Evolutionary conservation across 2,329 filamentous ascomycete genomes (phyloP).

Genomic region (Pseudocercospora crystallina): DNA sequence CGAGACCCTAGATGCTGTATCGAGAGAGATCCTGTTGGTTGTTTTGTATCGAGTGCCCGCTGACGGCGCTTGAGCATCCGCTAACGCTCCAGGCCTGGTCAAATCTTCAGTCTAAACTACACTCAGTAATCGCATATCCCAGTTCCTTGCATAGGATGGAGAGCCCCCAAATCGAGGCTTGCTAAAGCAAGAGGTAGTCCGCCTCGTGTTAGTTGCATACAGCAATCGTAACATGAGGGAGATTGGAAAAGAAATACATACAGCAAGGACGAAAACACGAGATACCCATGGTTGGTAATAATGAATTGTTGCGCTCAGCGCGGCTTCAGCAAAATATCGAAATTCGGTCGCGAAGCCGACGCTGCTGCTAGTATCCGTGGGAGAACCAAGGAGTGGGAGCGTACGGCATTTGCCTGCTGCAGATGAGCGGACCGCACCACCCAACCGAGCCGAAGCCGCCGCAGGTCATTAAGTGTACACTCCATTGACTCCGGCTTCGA

Average conservation of each 20-base stretch:
- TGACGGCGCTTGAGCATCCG: no score
- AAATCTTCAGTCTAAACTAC: conserved; percentile 1
- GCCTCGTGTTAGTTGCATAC: conserved; percentile 3
- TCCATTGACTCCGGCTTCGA: not conserved
- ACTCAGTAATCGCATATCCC: conserved; percentile 5
- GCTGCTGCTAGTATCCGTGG: not conserved
- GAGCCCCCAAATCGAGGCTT: no score
- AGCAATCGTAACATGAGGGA: not conserved
- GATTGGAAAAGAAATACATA: not conserved
- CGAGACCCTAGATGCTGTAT: not conserved
- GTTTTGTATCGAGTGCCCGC: not conserved
- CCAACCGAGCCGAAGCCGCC: not conserved
- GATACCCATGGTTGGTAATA: not conserved
- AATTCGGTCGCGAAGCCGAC: not conserved
- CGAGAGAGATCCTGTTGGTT: conserved; percentile 1
- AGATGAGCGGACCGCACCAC: conserved; percentile 8
- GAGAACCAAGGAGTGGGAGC: not conserved
- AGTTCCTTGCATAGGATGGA: conserved; percentile 1
- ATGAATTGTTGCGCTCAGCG: conserved; percentile 3
- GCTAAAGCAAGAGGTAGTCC: no score
- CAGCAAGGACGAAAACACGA: not conserved
- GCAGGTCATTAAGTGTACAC: not conserved
- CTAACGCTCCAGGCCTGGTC: no score
- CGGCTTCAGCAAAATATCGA: conserved; percentile 1
- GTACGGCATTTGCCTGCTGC: not conserved